Base-by-base conservation (phyloP, 768 basidiomycete genomes). In the Pleurotus salmoneostramineus region DNA sequence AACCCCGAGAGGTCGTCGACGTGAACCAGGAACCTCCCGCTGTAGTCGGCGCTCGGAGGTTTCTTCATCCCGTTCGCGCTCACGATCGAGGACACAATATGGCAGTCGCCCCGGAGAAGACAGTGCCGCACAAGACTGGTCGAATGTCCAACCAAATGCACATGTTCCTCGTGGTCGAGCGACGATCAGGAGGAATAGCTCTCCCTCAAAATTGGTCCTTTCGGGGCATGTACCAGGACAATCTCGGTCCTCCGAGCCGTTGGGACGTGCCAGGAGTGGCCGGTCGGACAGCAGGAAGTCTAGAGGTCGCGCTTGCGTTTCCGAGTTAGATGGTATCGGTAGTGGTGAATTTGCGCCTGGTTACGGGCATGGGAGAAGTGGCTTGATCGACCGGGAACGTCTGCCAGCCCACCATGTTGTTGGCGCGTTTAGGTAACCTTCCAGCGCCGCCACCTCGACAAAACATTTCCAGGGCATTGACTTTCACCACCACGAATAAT, bases 361-460 rank as follows among this genome's bases (percentile, higher is more conserved):
- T 6, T 83, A 72, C 58, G 87, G 86, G 4, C 73, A 72, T 43
- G 87, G 87, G 54, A 80, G 87, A 51, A 89, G 86, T 61, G 88
- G 87, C 5, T 68, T 89, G 50, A 61, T 81, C 51, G 72, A 76
- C 56, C 71, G 80, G 32, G 78, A 77, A 64, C 69, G 74, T 21
- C 64, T 60, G 34, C 54, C 56, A 50, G 56, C 45, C n/a, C 35
- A 57, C 14, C 63, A 52, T 52, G 35, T 34, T 10, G 50, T 10
- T 27, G 56, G 34, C 17, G 49, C 11, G 27, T 55, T 44, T 15
- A 31, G 50, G 14, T 34, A 42, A 54, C 15, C 11, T 32, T 32
- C 49, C 56, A 47, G 11, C 56, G 61, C 62, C 60, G 62, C 61
- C 63, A 63, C 62, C 50, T 63, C 62, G 61, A 50, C 61, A 58